Evolutionary conservation across 768 basidiomycete species (phyloP), one percentile per base, ranked within the genome.

Genomic region (Hortiboletus campestris): DNA sequence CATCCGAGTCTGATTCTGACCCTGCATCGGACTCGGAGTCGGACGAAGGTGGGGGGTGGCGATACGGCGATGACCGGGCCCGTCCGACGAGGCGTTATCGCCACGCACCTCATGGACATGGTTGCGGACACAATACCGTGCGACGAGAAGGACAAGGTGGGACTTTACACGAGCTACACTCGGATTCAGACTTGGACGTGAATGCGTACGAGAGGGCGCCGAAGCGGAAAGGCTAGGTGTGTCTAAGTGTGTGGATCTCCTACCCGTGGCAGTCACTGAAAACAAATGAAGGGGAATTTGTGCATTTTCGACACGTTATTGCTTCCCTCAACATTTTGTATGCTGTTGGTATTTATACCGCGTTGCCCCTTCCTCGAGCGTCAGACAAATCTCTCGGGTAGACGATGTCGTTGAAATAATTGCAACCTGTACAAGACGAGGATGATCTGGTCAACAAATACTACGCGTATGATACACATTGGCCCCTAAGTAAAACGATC

Each of bases 1-100:
- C 86, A 0, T 84, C 84, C 34, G 81, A 82, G 40, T 83, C 82
- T 0, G 85, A 81, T 40, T 80, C 82, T 2, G 80, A 79, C 47
- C 72, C 52, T 10, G 40, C 28, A 11, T 55, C 73, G 0, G 77
- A 70, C 36, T 64, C 71, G 0, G 71, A 69, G n/a, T 65, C 68
- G 22, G 56, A 57, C 32, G 9, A 32, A 13, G 50, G 36, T 8
- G 25, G 44, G n/a, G 55, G 50, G n/a, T 53, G 47, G 14, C 20
- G 20, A 17, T 38, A 43, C n/a, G 28, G 40, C 12, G 36, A 40
- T 19, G 61, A 57, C 20, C 60, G 43, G 11, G 65, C 62, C 10
- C 65, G 51, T 35, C 56, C 58, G 13, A 46, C 43, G 35, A 49
- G 54, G 19, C 54, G 42, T 11, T 35, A 25, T 49, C 55, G 22